Base-by-base conservation (phyloP, 2,329 filamentous ascomycete genomes). In the Paecilomyces sp. region DNA sequence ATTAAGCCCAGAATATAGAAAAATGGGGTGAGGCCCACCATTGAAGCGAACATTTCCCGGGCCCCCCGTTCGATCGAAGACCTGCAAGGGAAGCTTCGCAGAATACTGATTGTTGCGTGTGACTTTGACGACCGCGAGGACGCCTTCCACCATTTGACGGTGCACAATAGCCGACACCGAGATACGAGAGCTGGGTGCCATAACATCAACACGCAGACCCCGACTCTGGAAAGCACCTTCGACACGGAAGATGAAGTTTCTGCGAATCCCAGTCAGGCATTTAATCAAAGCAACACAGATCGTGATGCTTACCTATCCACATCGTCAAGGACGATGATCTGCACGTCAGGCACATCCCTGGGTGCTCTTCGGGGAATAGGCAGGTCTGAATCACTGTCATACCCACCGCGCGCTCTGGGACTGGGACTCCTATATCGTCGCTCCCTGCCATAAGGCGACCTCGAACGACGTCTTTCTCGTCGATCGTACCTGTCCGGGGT, bases 121-220 rank as follows among this genome's bases (percentile, higher is more conserved):
- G 13, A 97, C 82, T 67, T 91, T 88, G 4, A 91, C 86, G 13
- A 97, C 89, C 8, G 89, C 93, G 57, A 90, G 83, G 1, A 97
- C 93, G 18, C 94, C 93, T 73, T 97, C 92, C 11, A 92, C 79
- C 41, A 95, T 90, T 71, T 96, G 91, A 57, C 90, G 84, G 65
- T 91, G 87, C 57, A 97, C 85, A n/a, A 96, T 87, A 4, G 88
- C 85, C 36, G 88, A 85, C 62, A 92, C 86, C 18, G 89, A 85
- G 54, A 95, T 85, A 24, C 89, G 86, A 31, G 91, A 87, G 58
- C 87, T 88, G 54, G 97, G 80, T 65, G 89, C 88, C 76, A 96
- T 87, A 22, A 92, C 87, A 67, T 95, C 89, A 13, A 88, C 87
- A 61, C 84, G 88, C 41, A 97, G 79, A 2, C 87, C 86, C 58